Percentiles rank a stretch among this genome's conserved stretches.
Conservation (phyloP, 2,329 filamentous ascomycete species). For the Endoconidiophora laricicola region DNA sequence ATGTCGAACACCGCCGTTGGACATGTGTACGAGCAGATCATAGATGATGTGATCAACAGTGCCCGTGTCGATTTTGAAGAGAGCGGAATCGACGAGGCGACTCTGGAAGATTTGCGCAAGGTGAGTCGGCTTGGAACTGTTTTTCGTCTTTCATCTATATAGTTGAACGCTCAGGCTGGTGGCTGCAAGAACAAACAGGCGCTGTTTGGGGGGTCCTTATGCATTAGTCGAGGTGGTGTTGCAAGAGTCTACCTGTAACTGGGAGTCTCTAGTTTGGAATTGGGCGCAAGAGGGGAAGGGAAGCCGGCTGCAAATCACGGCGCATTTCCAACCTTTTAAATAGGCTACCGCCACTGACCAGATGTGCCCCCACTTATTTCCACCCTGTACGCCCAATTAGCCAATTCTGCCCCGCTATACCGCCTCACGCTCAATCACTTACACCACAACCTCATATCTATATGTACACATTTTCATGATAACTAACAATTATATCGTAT, state of each 20-base stretch:
- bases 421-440: constrained; percentile 8
- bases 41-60: constrained; percentile 75
- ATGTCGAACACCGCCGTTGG: constrained; percentile 52
- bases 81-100: constrained; percentile 74
- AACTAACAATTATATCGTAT: no score
- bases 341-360: not conserved
- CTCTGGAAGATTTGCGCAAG: constrained; percentile 72
- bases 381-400: constrained; percentile 5
- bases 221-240: not conserved
- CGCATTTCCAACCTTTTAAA: constrained; percentile 12
- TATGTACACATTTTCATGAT: not conserved
- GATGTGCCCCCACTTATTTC: constrained; percentile 2
- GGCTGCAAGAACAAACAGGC: no score
- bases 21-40: constrained; percentile 61
- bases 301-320: constrained; percentile 2
- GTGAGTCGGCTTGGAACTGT: constrained; percentile 36
- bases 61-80: constrained; percentile 95
- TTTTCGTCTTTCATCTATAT: not conserved
- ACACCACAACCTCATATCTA: not conserved
- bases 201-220: not conserved
- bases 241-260: constrained; percentile 10
- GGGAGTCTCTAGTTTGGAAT: not conserved
- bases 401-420: constrained; percentile 5
- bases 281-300: constrained; percentile 4
- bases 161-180: no score